Evolutionary conservation across 129 eudicot genomes (phyloP).

Genomic region (Dittrichia graveolens): DNA sequence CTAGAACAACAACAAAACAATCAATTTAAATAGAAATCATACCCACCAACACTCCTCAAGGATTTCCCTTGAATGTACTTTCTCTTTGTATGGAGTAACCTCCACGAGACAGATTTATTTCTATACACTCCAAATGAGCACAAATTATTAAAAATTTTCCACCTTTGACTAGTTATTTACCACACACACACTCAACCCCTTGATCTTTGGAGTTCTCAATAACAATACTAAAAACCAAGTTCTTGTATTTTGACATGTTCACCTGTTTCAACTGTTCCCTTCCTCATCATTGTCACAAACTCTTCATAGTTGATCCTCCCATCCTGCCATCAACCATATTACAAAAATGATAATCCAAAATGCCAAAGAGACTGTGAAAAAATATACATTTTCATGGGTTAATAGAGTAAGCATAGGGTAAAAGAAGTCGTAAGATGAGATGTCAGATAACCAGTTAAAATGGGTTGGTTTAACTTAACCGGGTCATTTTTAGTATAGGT

Average conservation of each 20-base stretch:
- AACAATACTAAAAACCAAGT: conserved; percentile 30
- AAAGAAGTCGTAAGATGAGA: not conserved
- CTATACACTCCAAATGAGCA: conserved; percentile 27
- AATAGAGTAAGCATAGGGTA: not conserved
- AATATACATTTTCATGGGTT: not conserved
- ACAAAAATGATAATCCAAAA: not conserved
- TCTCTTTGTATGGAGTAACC: conserved; percentile 3
- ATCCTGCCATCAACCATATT: conserved; percentile 45
- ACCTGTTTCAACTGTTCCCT: conserved; percentile 61
- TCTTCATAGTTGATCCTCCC: conserved; percentile 86
- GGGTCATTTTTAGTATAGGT: not conserved
- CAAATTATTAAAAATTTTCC: conserved; percentile 13
- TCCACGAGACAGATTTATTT: conserved; percentile 1
- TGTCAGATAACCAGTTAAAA: not conserved
- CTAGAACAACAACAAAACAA: too few relatives aligned
- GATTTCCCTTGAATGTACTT: too few relatives aligned
- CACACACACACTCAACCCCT: conserved; percentile 31
- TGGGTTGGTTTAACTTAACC: not conserved
- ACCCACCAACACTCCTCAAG: too few relatives aligned
- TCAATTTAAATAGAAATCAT: not conserved
- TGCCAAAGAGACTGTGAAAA: not conserved
- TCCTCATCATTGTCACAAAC: conserved; percentile 82
- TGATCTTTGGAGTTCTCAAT: conserved; percentile 14
- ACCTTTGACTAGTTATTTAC: conserved; percentile 33
- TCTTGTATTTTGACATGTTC: conserved; percentile 30